Evolutionary conservation across 805 yeast genomes (phyloP), one percentile per base, ranked within the genome.

Genomic region (Debaryomyces maramus): DNA sequence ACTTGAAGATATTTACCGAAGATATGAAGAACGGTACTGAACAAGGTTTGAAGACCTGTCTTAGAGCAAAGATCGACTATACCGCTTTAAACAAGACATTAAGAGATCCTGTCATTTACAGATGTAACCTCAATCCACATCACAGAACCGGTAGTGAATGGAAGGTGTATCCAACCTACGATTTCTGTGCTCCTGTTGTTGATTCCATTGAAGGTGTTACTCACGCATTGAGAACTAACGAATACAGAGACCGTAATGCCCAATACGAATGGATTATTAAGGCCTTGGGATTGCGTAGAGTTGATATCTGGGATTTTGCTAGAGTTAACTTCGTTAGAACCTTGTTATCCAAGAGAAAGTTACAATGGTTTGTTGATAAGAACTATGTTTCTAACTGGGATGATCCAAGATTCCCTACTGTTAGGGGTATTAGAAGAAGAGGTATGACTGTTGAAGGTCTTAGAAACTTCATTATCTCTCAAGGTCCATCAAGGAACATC

Each of bases 371-470:
- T 68, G 99, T 93, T 47, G 98, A 93, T 73, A 85, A 88, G 65
- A 73, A 79, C 31, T 75, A 84, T 55, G 99, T 93, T 43, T 57
- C 77, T 17, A 89, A 88, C 71, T 93, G 99, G 99, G 97, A 93
- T 60, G 99, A 93, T 67, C 99, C 99, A 55, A 80, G 99, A 67
- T 93, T 93, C 88, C 99, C 99, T 53, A 93, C 99, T 34, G 96
- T 93, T 28, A 84, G 98, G 68, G 99, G 99, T 74, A 97, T 91
- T 39, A 88, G 97, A 75, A 84, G 99, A 77, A 86, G 99, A 75
- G 99, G 99, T 74, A 93, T 93, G 99, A 82, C 97, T 28, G 95
- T 93, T 48, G 97, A 93, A 73, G 99, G 98, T 51, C 80, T 93
- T 65, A 81, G 91, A 68, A 86, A 87, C 76, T 93, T 93, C 57